Base-by-base conservation (phyloP, 768 basidiomycete species). In the Auricularia cornea region DNA sequence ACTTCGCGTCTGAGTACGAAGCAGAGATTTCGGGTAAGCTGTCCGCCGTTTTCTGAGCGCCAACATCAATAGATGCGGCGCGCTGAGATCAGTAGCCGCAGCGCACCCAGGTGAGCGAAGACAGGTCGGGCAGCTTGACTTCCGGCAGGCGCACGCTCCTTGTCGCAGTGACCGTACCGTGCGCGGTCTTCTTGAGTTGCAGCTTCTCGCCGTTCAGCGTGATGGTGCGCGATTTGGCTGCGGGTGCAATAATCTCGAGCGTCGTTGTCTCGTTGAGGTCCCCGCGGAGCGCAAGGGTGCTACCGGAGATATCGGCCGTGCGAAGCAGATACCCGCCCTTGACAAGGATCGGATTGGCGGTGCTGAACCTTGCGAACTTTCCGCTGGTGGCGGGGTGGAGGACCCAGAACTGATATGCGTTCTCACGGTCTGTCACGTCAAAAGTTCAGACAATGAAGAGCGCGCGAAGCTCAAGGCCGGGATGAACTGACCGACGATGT, bases 11-110 rank as follows among this genome's bases (percentile, higher is more conserved):
- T 66, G 84, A 81, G 69, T 86, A 94, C 16, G 65, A 71, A 0
- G 67, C 59, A 48, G 73, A 71, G 20, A 87, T 79, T 74, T 94
- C 92, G 0, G 92, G 92, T 28, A 94, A 73, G 69, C 86, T 88
- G 69, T 92, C 83, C 63, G 80, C 80, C 71, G 83, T 92, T 72
- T 79, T 87, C 92, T 74, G 73, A 2, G 26, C 16, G 54, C 10
- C 8, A 30, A 29, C 28, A 20, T 28, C 1, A 28, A 16, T 0
- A 57, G 26, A 10, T 28, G 54, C 54, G n/a, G n/a, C n/a, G n/a
- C n/a, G n/a, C 16, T 26, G 11, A 31, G 10, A 57, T 8, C 4
- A 12, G 16, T 16, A 11, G 26, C 10, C 10, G 29, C 18, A 28
- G 20, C 54, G 28, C 30, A 57, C 54, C 54, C 54, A 57, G 2